Percentiles rank a stretch among this genome's conserved stretches.
phyloP scores from a whole-genome alignment of 495 filamentous ascomycete species.

The Aspergillus saccharolyticus region DNA sequence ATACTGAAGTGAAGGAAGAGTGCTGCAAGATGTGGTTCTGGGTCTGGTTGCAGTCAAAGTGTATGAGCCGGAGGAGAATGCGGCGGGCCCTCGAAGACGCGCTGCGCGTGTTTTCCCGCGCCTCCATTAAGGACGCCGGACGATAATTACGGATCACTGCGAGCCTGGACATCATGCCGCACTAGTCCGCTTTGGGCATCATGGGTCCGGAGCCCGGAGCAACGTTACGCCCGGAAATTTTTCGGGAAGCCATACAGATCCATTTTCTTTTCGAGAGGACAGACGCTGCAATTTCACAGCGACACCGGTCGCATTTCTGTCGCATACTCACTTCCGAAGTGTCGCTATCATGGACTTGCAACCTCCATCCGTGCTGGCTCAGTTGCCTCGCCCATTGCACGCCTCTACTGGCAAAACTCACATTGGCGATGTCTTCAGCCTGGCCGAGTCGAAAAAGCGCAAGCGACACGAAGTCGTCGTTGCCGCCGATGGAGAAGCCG shows the following conservation, averaged over 20 bases:
- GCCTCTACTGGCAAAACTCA: conserved; percentile 54
- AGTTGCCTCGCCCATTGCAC: conserved; percentile 61
- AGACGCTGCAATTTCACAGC: conserved; percentile 10
- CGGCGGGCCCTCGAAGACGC: neutral
- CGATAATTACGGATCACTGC: neutral
- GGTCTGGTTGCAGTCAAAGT: too few relatives aligned
- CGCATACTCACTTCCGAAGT: conserved; percentile 11
- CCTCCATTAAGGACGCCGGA: conserved; percentile 2
- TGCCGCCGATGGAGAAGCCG: conserved; percentile 82
- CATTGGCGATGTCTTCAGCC: conserved; percentile 65
- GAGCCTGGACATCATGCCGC: neutral
- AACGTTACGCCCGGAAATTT: conserved; percentile 40
- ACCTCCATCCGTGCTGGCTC: conserved; percentile 53
- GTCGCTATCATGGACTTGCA: conserved; percentile 39
- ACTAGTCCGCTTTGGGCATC: conserved; percentile 10
- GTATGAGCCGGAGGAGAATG: too few relatives aligned
- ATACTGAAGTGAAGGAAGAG: neutral
- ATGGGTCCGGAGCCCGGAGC: conserved; percentile 15
- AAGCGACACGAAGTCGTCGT: conserved; percentile 83
- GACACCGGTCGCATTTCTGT: conserved; percentile 16
- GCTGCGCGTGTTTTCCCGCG: conserved; percentile 16
- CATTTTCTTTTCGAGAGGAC: conserved; percentile 20
- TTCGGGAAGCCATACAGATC: conserved; percentile 34
- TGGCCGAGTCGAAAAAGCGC: conserved; percentile 69
- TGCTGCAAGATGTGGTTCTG: neutral